Evolutionary conservation across 1,139 yeast genomes (phyloP).

Genomic region (Kodamaea arcana): DNA sequence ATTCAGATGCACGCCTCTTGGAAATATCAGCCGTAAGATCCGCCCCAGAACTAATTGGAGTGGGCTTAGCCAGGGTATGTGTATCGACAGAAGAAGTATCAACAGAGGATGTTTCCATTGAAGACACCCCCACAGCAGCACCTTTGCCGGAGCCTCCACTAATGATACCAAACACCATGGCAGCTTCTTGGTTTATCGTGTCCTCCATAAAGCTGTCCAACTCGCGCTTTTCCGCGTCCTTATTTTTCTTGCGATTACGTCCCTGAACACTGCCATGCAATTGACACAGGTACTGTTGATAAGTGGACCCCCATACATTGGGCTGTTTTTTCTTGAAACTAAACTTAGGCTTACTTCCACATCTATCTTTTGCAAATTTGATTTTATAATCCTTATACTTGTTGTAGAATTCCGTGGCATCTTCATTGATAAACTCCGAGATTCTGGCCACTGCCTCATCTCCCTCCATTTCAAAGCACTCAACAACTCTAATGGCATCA

Average conservation of each 20-base stretch:
- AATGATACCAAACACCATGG: slow-evolving; percentile 45
- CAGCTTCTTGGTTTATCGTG: slow-evolving; percentile 39
- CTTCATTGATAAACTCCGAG: slow-evolving; percentile 7
- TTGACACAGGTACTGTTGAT: slow-evolving; percentile 15
- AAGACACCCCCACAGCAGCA: too few species aligned
- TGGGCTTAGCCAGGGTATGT: slow-evolving; percentile 7
- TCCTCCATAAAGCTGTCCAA: slow-evolving; percentile 18
- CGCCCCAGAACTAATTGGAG: neutral
- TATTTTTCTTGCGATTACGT: slow-evolving; percentile 9
- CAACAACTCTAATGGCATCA: slow-evolving; percentile 21
- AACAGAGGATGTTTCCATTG: too few species aligned
- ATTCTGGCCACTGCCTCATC: slow-evolving; percentile 8
- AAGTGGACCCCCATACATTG: slow-evolving; percentile 11
- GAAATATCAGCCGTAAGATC: neutral
- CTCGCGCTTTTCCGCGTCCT: slow-evolving; percentile 7
- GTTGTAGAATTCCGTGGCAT: slow-evolving; percentile 9
- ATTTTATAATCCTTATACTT: slow-evolving; percentile 47
- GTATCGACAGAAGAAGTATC: too few species aligned
- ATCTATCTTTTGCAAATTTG: slow-evolving; percentile 46
- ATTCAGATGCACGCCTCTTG: too few species aligned
- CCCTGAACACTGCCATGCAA: slow-evolving; percentile 12
- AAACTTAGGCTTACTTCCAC: slow-evolving; percentile 47
- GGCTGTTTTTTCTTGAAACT: slow-evolving; percentile 33
- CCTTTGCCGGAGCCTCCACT: too few species aligned
- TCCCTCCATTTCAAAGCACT: slow-evolving; percentile 12